Evolutionary conservation across 2,329 filamentous ascomycete species (phyloP), one percentile per base, ranked within the genome.

Genomic region (Cyclaneusma minus): DNA sequence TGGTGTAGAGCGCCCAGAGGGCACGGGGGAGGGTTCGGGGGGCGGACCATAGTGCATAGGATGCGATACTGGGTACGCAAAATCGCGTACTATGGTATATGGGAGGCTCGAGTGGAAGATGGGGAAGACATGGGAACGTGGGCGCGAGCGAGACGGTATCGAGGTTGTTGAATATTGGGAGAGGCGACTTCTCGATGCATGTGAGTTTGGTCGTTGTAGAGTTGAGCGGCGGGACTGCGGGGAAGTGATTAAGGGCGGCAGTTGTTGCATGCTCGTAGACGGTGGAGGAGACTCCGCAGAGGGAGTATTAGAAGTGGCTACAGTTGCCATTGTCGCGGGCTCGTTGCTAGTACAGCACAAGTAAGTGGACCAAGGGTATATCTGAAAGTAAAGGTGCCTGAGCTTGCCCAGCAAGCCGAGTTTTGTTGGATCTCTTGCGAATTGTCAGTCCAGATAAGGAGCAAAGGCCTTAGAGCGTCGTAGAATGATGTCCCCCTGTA

Each of bases 41-140:
- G 82, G 75, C n/a, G 87, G 80, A 2, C 89, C 89, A 60, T 93
- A 93, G 58, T 95, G 89, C 51, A 94, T 64, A 22, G 82, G 84
- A 50, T 95, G 81, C 29, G 66, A 64, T 14, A 68, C 49, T 16
- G 82, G 72, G 49, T 95, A 98, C 39, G 89, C 89, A 55, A 95
- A 98, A 60, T 98, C 89, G 44, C 89, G 78, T 37, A 98, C 85
- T 22, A 82, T 62, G n/a, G 84, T 74, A 50, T 94, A 94, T 5
- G 80, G 54, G 11, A 94, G 67, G 47, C 74, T 92, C 31, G 84
- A 89, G 42, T 83, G 77, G 51, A 83, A 89, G 42, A 78, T 60
- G 10, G 83, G 79, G 45, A 89, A 87, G 35, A 81, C 64, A 44
- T 79, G 68, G n/a, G 83, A 92, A 29, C 65, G 64, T 12, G 84